Evolutionary conservation across 106 monocot genomes (phyloP).

Genomic region (Vanilla planifolia): DNA sequence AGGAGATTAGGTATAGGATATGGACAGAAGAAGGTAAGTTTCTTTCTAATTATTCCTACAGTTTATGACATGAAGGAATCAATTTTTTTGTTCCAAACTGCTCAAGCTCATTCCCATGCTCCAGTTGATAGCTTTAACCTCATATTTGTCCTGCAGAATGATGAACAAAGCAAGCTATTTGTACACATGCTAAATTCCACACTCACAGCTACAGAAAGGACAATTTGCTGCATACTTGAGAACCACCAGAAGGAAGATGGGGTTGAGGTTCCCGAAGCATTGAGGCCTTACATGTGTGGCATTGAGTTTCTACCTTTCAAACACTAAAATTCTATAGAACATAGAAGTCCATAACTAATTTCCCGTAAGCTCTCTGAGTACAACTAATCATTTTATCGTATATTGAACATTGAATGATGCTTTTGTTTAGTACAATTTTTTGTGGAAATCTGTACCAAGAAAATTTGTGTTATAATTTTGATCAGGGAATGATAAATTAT

Average conservation of each 20-base stretch:
- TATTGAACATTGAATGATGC: too few relatives aligned
- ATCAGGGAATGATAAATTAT: too few relatives aligned
- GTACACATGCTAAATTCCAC: conserved; percentile 96
- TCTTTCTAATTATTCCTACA: background rate
- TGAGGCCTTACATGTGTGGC: conserved; percentile 84
- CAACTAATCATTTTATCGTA: too few relatives aligned
- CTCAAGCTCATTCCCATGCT: too few relatives aligned
- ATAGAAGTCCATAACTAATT: too few relatives aligned
- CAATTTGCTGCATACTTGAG: conserved; percentile 86
- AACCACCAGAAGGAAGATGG: conserved; percentile 79
- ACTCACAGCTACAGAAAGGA: conserved; percentile 87
- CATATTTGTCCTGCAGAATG: conserved; percentile 86
- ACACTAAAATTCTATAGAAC: too few relatives aligned
- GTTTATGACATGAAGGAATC: background rate
- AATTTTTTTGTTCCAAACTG: background rate
- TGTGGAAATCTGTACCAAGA: too few relatives aligned
- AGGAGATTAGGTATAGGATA: conserved; percentile 73
- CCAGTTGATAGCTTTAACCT: too few relatives aligned
- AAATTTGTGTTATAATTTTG: too few relatives aligned
- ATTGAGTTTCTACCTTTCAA: conserved; percentile 68
- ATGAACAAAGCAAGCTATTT: conserved; percentile 90
- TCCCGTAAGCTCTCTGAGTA: too few relatives aligned
- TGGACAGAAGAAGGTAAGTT: conserved; percentile 87
- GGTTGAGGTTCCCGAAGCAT: conserved; percentile 63
- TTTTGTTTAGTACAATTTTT: too few relatives aligned